Base-by-base conservation (phyloP, 306 rosid genomes). In the Begonia fuchsioides region DNA sequence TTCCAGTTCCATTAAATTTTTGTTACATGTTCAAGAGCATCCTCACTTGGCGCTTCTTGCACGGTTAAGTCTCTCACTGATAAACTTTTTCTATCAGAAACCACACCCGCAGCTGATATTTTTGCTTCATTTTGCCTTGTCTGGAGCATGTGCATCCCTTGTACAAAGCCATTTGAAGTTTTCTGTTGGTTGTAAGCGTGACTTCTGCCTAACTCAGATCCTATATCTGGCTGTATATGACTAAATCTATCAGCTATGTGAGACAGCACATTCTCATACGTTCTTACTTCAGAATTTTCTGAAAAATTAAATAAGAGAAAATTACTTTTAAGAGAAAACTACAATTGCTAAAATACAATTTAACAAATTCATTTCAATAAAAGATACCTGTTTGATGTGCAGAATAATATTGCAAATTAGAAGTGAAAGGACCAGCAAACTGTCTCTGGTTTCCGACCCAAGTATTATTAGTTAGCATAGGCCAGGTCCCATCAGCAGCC, bases 391-490 rank as follows among this genome's bases (percentile, higher is more conserved):
- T 64, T 54, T 88, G 94, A 47, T 72, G 86, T 66, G 70, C 65
- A 76, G 64, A 76, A 62, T 72, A 76, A 70, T 74, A 76, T 78
- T 81, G 83, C 69, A 81, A 81, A 81, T 76, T 80, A 48, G 95
- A 70, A 75, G 61, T 68, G 64, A 76, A 76, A 60, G 95, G 78
- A 48, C 75, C 68, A 64, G 74, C 79, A 41, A 75, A 60, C 53
- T 79, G 83, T 63, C 83, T 76, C 80, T 83, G 95, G 71, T 60
- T 75, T 39, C 86, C 80, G 39, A 67, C 86, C 93, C 94, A 83
- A 59, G 65, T 54, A 62, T 81, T 78, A 69, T 78, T 74, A 74
- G 64, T 70, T 53, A 80, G 61, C 44, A 79, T 86, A 5, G 75
- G 75, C 95, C 96, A 88, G 71, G 77, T 81, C 64, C 86, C 86